Base-by-base conservation (phyloP, 2,329 filamentous ascomycete genomes). In the Cladosporium sp. region DNA sequence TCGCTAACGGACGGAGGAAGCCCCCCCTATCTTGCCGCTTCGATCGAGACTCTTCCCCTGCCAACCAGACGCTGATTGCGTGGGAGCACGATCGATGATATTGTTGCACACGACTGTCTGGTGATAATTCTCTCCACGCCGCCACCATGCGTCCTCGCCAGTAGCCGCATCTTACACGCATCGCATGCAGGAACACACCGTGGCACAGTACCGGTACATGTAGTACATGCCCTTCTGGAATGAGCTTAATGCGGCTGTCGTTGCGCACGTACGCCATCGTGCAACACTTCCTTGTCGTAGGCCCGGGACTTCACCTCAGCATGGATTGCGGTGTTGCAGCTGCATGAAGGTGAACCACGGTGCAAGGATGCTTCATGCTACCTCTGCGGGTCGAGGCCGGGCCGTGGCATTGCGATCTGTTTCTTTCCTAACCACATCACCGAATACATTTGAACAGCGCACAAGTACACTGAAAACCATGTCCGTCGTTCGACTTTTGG, bases 101-200 rank as follows among this genome's bases (percentile, higher is more conserved):
- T 32, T n/a, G 18, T 40, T 35, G 12, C 45, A 48, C 45, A 48
- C 36, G 27, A 48, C 45, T 19, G n/a, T n/a, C 29, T 25, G 19
- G 3, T 40, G 27, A 20, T 46, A 33, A 29, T 5, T 29, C 7
- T 40, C 13, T 39, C 38, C 45, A 40, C 36, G 45, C 36, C 27
- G 45, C 45, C 45, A 39, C 41, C 45, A 39, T 48, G 45, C 45
- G 27, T 39, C 16, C 27, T 48, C 45, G 45, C 45, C 36, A 32
- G 36, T 30, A 48, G 25, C 45, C 45, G 45, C 45, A 36, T 48
- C 45, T 48, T 48, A 48, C 45, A 48, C 45, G 45, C 45, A 48
- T 40, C 36, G 20, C 22, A 48, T 39, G 45, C 45, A 48, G 45
- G 45, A 48, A 48, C 36, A 48, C 36, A 27, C 27, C 35, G 29